These are phyloP conservation scores for Mimosa pudica DNA, from an alignment of 306 rosid species.

Conservation along the genomic window DNA sequence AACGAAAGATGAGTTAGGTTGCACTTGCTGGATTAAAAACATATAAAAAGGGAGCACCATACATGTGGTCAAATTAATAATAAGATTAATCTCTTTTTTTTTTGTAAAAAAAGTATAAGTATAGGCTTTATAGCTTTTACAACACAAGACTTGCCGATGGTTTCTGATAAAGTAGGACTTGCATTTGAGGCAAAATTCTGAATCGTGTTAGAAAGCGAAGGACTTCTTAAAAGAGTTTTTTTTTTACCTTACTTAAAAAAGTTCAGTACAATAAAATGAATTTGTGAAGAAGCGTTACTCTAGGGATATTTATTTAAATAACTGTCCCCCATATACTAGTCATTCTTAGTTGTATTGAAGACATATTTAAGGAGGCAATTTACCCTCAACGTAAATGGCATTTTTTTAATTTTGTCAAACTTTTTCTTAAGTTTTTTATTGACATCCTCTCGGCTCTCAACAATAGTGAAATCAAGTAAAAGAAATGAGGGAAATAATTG, in stretches of 20 bases:
- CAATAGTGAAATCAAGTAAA: too few relatives aligned
- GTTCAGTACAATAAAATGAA: not conserved
- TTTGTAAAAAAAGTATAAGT: not conserved
- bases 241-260: too few relatives aligned
- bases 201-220: not conserved
- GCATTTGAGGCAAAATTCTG: not conserved
- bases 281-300: not conserved
- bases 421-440: too few relatives aligned
- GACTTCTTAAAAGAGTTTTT: not conserved
- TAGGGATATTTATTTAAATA: conserved; percentile 10
- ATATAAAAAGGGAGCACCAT: not conserved
- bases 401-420: too few relatives aligned
- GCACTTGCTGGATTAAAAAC: not conserved
- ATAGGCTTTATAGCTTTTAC: not conserved
- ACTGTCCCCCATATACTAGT: too few relatives aligned
- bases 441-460: too few relatives aligned
- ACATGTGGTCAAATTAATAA: not conserved
- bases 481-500: too few relatives aligned
- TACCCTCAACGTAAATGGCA: too few relatives aligned
- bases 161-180: not conserved
- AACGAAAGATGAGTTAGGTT: not conserved
- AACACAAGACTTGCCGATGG: not conserved
- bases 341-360: too few relatives aligned
- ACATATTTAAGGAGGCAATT: too few relatives aligned
- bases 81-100: not conserved